Evolutionary conservation across 2,329 filamentous ascomycete species (phyloP).

Genomic region (Colletotrichum australisinense): DNA sequence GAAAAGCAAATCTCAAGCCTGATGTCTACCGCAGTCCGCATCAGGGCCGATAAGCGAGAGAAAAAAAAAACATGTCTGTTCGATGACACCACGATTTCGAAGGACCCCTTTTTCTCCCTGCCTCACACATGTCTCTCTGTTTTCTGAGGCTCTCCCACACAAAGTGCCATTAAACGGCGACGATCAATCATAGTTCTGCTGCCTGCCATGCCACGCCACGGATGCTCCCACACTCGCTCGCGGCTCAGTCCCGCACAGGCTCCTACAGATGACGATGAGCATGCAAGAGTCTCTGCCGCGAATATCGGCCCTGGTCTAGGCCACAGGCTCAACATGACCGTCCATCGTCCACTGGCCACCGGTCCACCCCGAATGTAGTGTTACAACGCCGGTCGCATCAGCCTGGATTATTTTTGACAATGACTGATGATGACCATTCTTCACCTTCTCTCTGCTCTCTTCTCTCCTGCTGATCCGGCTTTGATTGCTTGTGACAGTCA

Average conservation of each 20-base stretch:
- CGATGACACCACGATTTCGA: constrained; percentile 17
- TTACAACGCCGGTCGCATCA: neutral
- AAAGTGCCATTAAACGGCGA: neutral
- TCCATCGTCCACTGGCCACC: neutral
- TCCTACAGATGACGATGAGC: neutral
- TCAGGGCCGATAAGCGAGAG: constrained; percentile 10
- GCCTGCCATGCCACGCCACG: neutral
- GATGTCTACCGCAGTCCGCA: neutral
- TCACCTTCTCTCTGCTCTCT: neutral
- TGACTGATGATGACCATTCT: neutral
- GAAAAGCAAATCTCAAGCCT: constrained; percentile 14
- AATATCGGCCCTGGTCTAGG: neutral
- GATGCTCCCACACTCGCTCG: no score
- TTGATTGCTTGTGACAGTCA: no score
- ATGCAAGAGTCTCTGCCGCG: neutral
- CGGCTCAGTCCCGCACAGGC: no score
- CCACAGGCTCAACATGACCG: neutral
- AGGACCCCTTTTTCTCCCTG: neutral
- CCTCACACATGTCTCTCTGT: neutral
- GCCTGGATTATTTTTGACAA: no score
- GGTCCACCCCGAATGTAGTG: neutral
- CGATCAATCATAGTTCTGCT: neutral
- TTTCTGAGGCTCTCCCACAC: neutral
- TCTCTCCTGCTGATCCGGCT: neutral
- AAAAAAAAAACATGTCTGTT: neutral